Evolutionary conservation across 345 rosid species (phyloP).

Genomic region (Gossypium bickii): DNA sequence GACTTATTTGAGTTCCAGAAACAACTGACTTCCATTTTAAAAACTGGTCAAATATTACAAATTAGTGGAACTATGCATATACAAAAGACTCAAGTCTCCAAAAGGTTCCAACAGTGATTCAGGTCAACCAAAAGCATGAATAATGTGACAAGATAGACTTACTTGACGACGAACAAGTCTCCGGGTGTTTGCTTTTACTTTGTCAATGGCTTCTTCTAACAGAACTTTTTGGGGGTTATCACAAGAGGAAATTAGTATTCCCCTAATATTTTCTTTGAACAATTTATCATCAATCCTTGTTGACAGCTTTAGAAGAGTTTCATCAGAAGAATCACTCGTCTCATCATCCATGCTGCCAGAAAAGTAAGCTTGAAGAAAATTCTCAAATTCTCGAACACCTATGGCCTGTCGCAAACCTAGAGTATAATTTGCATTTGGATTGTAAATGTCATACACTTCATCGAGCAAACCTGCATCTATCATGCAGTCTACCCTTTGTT

Average conservation of each 20-base stretch:
- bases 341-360: slow-evolving; percentile 12
- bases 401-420: slow-evolving; percentile 86
- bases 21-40: not conserved
- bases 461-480: slow-evolving; percentile 66
- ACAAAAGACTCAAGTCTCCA: not conserved
- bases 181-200: slow-evolving; percentile 71
- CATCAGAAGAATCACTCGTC: slow-evolving; percentile 19
- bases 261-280: slow-evolving; percentile 40
- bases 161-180: slow-evolving; percentile 91
- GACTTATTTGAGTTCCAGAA: not conserved
- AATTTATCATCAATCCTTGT: slow-evolving; percentile 25
- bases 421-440: slow-evolving; percentile 58
- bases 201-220: slow-evolving; percentile 63
- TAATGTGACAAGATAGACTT: slow-evolving; percentile 26
- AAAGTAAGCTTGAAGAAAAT: slow-evolving; percentile 42
- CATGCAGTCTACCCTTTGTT: slow-evolving; percentile 81
- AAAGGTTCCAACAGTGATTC: not conserved
- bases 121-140: not conserved
- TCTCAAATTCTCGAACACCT: slow-evolving; percentile 83
- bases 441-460: slow-evolving; percentile 75
- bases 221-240: slow-evolving; percentile 40
- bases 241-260: slow-evolving; percentile 29
- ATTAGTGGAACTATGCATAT: slow-evolving; percentile 5
- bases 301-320: slow-evolving; percentile 19
- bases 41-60: not conserved